Conservation (phyloP, 805 yeast genomes). For the Nakazawaea populi region DNA sequence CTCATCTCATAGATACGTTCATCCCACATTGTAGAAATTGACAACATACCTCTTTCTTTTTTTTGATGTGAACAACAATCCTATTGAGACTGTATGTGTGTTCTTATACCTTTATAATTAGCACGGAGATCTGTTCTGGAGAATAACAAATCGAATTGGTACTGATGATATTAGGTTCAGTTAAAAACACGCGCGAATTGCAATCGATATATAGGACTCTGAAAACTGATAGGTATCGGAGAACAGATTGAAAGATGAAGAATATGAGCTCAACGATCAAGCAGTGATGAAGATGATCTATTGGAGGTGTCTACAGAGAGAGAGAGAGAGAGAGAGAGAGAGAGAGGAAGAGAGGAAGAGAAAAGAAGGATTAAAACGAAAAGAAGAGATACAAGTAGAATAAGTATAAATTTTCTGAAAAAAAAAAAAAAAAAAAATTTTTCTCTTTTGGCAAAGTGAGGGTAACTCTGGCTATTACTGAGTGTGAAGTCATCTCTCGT, state of each 20-base stretch:
- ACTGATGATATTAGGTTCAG: neutral
- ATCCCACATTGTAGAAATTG: neutral
- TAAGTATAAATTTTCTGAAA: constrained; percentile 4
- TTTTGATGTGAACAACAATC: neutral
- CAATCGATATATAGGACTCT: neutral
- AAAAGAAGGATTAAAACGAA: constrained; percentile 3
- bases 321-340: constrained; percentile 1
- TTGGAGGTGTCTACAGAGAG: constrained; percentile 7
- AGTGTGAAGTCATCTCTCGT: constrained; percentile 8
- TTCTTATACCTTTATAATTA: neutral
- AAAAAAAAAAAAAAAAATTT: constrained; percentile 4
- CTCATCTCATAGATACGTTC: neutral
- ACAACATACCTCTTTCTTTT: neutral
- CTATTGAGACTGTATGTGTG: no score
- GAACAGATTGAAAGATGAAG: neutral
- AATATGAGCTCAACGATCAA: neutral
- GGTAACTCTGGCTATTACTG: constrained; percentile 13
- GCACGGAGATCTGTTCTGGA: constrained; percentile 7
- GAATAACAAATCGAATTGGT: neutral
- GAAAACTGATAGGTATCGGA: neutral
- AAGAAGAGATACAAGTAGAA: neutral
- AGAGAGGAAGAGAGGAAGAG: constrained; percentile 8
- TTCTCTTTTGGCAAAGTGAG: constrained; percentile 4
- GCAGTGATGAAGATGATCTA: constrained; percentile 4
- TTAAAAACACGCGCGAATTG: neutral